Conservation (phyloP, 345 rosid species). For the Crucihimalaya himalaica region DNA sequence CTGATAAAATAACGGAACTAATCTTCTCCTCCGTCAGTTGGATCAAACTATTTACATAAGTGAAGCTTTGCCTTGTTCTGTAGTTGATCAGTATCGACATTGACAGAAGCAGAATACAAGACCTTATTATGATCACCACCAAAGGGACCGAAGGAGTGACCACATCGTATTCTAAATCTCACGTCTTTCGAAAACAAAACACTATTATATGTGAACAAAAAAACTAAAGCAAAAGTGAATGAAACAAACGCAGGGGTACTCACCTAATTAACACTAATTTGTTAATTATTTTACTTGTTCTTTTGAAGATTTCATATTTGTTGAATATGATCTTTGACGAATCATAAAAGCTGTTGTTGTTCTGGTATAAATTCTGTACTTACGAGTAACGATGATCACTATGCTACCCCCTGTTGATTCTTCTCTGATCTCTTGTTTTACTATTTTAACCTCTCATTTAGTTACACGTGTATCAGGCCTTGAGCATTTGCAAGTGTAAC, state of each 20-base stretch:
- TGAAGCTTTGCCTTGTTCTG: neutral
- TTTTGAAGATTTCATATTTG: neutral
- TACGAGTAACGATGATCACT: neutral
- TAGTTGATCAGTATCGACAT: neutral
- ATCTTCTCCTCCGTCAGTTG: neutral
- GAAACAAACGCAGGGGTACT: too few species aligned
- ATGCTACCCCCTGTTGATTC: neutral
- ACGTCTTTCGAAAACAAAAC: too few species aligned
- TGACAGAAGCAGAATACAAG: neutral
- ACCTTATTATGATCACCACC: neutral
- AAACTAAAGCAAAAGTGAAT: too few species aligned
- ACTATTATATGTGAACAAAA: too few species aligned
- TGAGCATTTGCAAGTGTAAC: slow-evolving; percentile 22
- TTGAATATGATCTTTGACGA: neutral
- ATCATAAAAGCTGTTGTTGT: neutral
- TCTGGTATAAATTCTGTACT: neutral
- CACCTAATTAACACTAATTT: too few species aligned
- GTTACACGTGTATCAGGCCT: neutral
- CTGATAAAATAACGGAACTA: neutral
- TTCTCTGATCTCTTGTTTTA: neutral
- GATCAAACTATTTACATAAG: neutral
- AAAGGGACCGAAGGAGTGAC: neutral
- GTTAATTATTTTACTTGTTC: neutral
- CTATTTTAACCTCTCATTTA: neutral
- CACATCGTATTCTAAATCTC: too few species aligned